Evolutionary conservation across 148 eudicot species (phyloP), one percentile per base, ranked within the genome.

Genomic region (Gaultheria prostrata): DNA sequence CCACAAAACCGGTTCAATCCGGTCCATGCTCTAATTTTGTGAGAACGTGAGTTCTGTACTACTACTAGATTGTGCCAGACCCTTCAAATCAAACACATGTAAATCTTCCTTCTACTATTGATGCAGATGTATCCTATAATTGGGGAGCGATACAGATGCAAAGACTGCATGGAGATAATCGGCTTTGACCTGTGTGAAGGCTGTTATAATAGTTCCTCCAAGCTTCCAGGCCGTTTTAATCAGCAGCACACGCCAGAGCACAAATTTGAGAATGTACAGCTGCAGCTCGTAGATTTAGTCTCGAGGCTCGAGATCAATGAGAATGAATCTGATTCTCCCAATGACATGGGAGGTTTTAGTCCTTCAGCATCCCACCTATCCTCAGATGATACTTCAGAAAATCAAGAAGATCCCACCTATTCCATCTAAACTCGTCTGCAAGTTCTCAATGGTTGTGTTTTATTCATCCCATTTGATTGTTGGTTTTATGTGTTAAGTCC

Each of bases 171-270:
- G 69, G 95, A 92, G 81, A 18, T 1, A 32, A 84, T 89, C 0
- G 95, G 95, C 11, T 94, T 90, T 78, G 94, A 94, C 89, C 90
- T 94, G 12, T 94, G 97, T 80, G 92, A 80, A 78, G 91, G 86
- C 56, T 94, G 97, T 82, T 90, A 94, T 73, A 87, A 85, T 45
- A 87, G 89, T n/a, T 63, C 76, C 45, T 90, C 92, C 77, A 91
- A 91, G 83, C 89, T 93, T 57, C 94, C 95, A 0, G 95, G 97
- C 51, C 86, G 95, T 14, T 94, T 94, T 72, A 94, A 92, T 82
- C 97, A 94, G 88, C 92, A 89, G 85, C 97, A 94, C 85, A 92
- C 95, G 57, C 65, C 93, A 32, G 94, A 91, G 7, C 97, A 94
- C 89, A 73, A 54, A 79, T 82, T 92, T 84, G 89, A 90, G 89